A percentile compares a stretch with the other conserved stretches of the same genome.
Conservation (phyloP, 345 rosid species). For the Linum trigynum region DNA sequence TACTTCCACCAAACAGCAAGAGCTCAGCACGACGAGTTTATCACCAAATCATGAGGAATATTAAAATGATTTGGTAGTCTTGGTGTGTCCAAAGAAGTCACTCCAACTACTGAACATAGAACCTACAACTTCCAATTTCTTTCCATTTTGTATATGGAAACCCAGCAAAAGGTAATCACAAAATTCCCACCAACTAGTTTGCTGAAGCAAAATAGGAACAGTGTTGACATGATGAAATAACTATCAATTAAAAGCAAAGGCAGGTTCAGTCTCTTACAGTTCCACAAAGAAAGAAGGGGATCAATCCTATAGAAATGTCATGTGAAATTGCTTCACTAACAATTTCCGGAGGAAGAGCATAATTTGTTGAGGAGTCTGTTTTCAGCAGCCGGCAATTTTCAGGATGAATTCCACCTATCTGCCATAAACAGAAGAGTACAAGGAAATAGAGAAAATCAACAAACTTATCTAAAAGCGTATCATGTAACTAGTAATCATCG, state of each 20-base stretch:
- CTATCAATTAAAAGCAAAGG: not conserved
- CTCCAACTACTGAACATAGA: too few relatives aligned
- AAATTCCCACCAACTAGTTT: not conserved
- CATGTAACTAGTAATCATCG: too few relatives aligned
- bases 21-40: too few relatives aligned
- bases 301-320: slow-evolving; percentile 60
- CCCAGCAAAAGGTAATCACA: not conserved
- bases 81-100: too few relatives aligned
- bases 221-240: not conserved
- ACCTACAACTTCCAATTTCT: too few relatives aligned
- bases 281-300: slow-evolving; percentile 78
- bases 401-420: slow-evolving; percentile 70
- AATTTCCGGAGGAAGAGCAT: slow-evolving; percentile 49
- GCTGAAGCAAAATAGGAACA: not conserved
- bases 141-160: too few relatives aligned
- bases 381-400: slow-evolving; percentile 61
- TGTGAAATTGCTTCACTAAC: slow-evolving; percentile 48
- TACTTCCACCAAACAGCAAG: too few relatives aligned
- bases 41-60: too few relatives aligned
- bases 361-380: slow-evolving; percentile 58
- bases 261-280: slow-evolving; percentile 39
- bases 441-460: not conserved
- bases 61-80: too few relatives aligned
- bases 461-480: not conserved
- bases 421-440: slow-evolving; percentile 20